phyloP scores from a whole-genome alignment of 768 basidiomycete genomes.

The Leccinum rimulosum region DNA sequence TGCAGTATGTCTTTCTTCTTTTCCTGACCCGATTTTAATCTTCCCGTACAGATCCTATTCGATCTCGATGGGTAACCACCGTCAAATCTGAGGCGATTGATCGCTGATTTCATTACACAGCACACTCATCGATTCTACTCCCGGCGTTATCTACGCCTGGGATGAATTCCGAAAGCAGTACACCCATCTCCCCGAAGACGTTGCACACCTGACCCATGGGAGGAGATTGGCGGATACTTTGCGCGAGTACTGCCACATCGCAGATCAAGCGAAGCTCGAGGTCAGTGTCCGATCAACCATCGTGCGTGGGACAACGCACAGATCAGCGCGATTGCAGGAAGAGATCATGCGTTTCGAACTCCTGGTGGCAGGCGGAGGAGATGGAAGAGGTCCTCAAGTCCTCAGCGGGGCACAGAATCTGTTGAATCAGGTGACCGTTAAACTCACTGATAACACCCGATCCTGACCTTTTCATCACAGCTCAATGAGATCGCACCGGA shows the following conservation, averaged over 20 bases:
- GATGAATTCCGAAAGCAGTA: conserved; percentile 64
- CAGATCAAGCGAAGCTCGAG: conserved; percentile 52
- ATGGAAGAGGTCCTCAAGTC: conserved; percentile 45
- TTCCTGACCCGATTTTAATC: not conserved
- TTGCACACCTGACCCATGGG: conserved; percentile 69
- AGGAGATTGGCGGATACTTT: conserved; percentile 75
- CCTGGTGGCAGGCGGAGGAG: conserved; percentile 56
- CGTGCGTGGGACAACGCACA: not conserved
- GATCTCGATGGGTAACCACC: conserved; percentile 64
- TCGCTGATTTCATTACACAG: conserved; percentile 33
- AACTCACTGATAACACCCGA: not conserved
- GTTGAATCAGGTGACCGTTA: conserved; percentile 46
- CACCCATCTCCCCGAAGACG: conserved; percentile 43
- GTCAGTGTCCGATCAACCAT: conserved; percentile 36
- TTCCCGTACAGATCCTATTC: conserved; percentile 52
- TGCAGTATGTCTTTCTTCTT: conserved; percentile 41
- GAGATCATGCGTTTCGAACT: conserved; percentile 79
- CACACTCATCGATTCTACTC: conserved; percentile 79
- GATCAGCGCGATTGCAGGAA: conserved; percentile 34
- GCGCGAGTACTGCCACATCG: conserved; percentile 62
- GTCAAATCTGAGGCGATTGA: not conserved
- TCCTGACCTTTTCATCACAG: conserved; percentile 9
- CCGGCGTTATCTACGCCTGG: conserved; percentile 81
- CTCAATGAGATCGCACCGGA: conserved; percentile 26
- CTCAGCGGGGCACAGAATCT: conserved; percentile 66